Percentiles rank a stretch among this genome's conserved stretches.
Evolutionary conservation across 352 stramenopile genomes (phyloP).

Genomic region (Phytopythium ostracodes): DNA sequence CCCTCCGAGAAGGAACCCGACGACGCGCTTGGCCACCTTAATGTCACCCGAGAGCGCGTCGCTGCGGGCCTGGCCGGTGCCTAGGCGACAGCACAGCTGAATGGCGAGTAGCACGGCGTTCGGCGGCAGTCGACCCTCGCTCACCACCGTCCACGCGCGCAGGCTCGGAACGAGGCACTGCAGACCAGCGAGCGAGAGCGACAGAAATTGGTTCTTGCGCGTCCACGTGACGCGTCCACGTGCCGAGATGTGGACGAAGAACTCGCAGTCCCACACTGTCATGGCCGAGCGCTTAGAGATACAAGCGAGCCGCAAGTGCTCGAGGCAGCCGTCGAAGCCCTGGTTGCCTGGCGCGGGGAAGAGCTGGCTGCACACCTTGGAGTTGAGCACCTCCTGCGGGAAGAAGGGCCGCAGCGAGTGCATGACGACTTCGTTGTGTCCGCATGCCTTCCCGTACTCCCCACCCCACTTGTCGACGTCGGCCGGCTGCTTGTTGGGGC

Average conservation of each 20-base stretch:
- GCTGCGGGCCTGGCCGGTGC: slow-evolving; percentile 20
- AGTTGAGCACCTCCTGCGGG: slow-evolving; percentile 87
- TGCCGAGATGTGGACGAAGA: slow-evolving; percentile 65
- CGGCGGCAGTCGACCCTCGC: slow-evolving; percentile 25
- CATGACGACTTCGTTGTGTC: slow-evolving; percentile 90
- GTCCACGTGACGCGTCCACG: slow-evolving; percentile 42
- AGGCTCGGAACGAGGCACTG: slow-evolving; percentile 51
- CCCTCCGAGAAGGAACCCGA: slow-evolving; percentile 55
- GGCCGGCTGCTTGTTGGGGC: slow-evolving; percentile 63
- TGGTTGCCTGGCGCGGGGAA: slow-evolving; percentile 84
- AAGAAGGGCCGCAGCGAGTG: slow-evolving; percentile 81
- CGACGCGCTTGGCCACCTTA: slow-evolving; percentile 50
- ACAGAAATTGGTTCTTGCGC: slow-evolving; percentile 66
- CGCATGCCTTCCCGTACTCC: slow-evolving; percentile 79
- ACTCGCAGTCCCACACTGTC: slow-evolving; percentile 84
- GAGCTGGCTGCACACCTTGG: slow-evolving; percentile 72
- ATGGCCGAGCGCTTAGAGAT: slow-evolving; percentile 31
- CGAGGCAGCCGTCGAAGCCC: slow-evolving; percentile 87
- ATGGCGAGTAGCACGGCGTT: slow-evolving; percentile 38
- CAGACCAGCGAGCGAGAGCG: slow-evolving; percentile 49
- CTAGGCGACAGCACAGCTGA: slow-evolving; percentile 51
- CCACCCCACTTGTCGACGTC: slow-evolving; percentile 80
- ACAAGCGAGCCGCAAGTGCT: slow-evolving; percentile 76
- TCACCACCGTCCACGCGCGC: slow-evolving; percentile 45
- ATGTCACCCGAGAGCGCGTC: slow-evolving; percentile 10